These are phyloP conservation scores for Xylariaceae sp. DNA, from an alignment of 2,329 filamentous ascomycete species.

Conservation along the genomic window DNA sequence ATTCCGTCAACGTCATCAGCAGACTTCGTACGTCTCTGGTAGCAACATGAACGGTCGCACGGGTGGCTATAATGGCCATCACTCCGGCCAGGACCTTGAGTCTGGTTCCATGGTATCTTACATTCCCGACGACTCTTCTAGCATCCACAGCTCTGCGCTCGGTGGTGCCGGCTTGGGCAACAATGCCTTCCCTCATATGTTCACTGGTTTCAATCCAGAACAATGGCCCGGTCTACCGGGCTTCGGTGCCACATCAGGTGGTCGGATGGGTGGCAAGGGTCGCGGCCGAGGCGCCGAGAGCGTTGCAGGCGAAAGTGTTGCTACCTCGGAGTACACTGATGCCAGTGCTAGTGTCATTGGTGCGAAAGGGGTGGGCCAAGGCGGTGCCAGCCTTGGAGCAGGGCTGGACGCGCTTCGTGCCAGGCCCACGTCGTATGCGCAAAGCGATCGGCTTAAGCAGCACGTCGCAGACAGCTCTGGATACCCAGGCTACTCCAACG, in stretches of 20 bases:
- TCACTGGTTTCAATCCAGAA: slow-evolving; percentile 82
- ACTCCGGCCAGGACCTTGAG: slow-evolving; percentile 53
- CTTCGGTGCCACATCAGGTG: slow-evolving; percentile 41
- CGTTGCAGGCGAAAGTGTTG: slow-evolving; percentile 84
- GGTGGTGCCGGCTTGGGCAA: slow-evolving; percentile 70
- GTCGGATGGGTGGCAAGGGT: slow-evolving; percentile 58
- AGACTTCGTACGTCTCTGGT: slow-evolving; percentile 59
- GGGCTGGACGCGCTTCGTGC: slow-evolving; percentile 69
- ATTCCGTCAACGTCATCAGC: slow-evolving; percentile 74
- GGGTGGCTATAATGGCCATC: slow-evolving; percentile 34
- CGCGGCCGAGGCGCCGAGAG: slow-evolving; percentile 66
- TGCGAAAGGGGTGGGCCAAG: slow-evolving; percentile 68
- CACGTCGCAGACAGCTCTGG: slow-evolving; percentile 78
- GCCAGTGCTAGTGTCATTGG: slow-evolving; percentile 70
- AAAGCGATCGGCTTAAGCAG: slow-evolving; percentile 86
- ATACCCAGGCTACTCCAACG: slow-evolving; percentile 58
- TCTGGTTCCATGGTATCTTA: slow-evolving; percentile 87
- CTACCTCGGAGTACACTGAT: slow-evolving; percentile 85
- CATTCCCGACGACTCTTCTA: slow-evolving; percentile 94
- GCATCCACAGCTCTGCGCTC: slow-evolving; percentile 84
- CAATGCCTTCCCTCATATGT: slow-evolving; percentile 87
- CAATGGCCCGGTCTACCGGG: slow-evolving; percentile 79
- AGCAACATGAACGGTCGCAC: slow-evolving; percentile 24
- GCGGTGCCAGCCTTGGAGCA: slow-evolving; percentile 76
- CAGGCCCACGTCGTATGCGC: slow-evolving; percentile 56